Evolutionary conservation across 805 yeast species (phyloP).

Genomic region (Saccharomycopsis oosterbeekiorum): DNA sequence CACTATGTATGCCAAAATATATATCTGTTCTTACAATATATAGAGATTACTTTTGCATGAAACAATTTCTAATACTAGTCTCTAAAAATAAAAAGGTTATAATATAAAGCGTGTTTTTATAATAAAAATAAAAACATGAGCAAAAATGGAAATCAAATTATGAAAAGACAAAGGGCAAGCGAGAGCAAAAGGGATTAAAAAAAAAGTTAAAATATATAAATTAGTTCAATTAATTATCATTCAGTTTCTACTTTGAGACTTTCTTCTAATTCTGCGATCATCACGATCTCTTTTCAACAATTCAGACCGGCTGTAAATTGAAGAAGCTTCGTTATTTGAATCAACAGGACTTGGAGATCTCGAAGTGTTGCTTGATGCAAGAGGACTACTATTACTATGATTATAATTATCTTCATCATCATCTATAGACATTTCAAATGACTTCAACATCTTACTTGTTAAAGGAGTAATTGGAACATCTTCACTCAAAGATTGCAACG

Average conservation of each 20-base stretch:
- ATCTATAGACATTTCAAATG: slow-evolving; percentile 2
- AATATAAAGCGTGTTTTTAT: not conserved
- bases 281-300: slow-evolving; percentile 13
- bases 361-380: not conserved
- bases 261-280: slow-evolving; percentile 13
- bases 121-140: not conserved
- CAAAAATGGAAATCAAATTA: not conserved
- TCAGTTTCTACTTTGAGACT: slow-evolving; percentile 13
- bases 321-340: not conserved
- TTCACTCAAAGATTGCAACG: not conserved
- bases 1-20: not conserved
- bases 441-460: slow-evolving; percentile 11
- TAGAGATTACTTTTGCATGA: not conserved
- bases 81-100: not conserved
- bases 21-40: not conserved
- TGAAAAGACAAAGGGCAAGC: not conserved
- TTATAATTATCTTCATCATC: not conserved
- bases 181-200: not conserved
- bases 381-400: not conserved
- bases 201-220: not conserved
- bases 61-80: not conserved
- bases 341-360: not conserved
- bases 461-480: slow-evolving; percentile 6
- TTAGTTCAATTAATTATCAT: not conserved
- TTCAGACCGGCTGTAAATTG: slow-evolving; percentile 9